Evolutionary conservation across 2,329 filamentous ascomycete species (phyloP), one percentile per base, ranked within the genome.

Genomic region (Alternaria sp.): DNA sequence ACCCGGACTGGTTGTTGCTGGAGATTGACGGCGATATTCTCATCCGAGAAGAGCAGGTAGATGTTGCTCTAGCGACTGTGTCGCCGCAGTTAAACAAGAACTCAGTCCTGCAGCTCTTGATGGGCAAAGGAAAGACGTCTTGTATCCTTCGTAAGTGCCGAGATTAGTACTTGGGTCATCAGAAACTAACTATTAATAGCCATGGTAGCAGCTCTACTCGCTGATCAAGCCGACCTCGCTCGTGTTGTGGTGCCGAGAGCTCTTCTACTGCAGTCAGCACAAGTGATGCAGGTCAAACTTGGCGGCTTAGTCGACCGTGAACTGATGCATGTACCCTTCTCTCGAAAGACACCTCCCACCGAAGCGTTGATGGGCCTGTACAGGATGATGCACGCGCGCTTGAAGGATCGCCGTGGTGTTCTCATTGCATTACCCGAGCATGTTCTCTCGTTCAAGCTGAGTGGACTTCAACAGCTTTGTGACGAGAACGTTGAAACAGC

Each of bases 41-140:
- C 28, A 86, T 91, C 51, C 83, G 89, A 0, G 77, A 80, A 0
- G 83, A 84, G 3, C 88, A 91, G 62, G 80, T 88, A 0, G 80
- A 86, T 4, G 87, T 91, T 6, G 88, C 88, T 0, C 63, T 77
- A 2, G 84, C 86, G 0, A 91, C 85, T 17, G 86, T 88, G 1
- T 75, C 75, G 0, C 88, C 88, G 0, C 54, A 66, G 0, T 85
- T 83, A 0, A 75, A 77, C 0, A 62, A 74, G 0, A 90, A 89
- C 58, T 86, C 86, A 0, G 85, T 90, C 0, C 63, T 89, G 1
- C 88, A 90, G 60, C 82, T 90, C 74, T 86, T 89, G 60, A 90
- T 90, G 87, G 88, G 88, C 0, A 82, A 88, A 76, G 83, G 85
- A 0, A 88, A 88, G 71, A 87, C 85, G 0, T 89, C 88, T 0